A percentile compares a stretch with the other conserved stretches of the same genome.
Evolutionary conservation across 208 protist species (phyloP).

Genomic region (Leptomonas seymouri): DNA sequence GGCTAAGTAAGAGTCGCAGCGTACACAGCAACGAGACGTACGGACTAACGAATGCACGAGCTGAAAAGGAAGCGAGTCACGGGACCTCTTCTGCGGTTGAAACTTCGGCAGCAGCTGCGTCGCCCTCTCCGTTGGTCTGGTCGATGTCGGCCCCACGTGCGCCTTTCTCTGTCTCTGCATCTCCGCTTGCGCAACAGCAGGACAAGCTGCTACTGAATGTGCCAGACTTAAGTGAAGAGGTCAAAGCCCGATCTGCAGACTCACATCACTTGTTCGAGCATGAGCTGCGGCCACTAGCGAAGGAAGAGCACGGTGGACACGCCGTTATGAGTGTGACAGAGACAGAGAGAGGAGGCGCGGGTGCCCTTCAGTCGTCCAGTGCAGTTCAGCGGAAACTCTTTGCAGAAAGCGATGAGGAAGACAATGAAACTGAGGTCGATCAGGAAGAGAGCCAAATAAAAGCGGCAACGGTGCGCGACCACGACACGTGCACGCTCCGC

Average conservation of each 20-base stretch:
- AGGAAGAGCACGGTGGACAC: not conserved
- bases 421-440: not conserved
- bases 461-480: too few relatives aligned
- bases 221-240: too few relatives aligned
- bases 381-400: slow-evolving; percentile 8
- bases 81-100: not conserved
- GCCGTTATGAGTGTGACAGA: too few relatives aligned
- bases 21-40: slow-evolving; percentile 1
- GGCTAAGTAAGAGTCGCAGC: not conserved
- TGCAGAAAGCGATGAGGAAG: slow-evolving; percentile 1
- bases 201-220: too few relatives aligned
- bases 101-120: too few relatives aligned
- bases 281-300: not conserved
- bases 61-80: not conserved
- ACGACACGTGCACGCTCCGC: too few relatives aligned
- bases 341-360: not conserved
- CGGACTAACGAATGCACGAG: not conserved
- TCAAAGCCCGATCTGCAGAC: too few relatives aligned
- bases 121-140: too few relatives aligned
- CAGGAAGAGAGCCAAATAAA: not conserved
- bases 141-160: too few relatives aligned
- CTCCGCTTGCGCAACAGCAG: too few relatives aligned
- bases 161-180: too few relatives aligned
- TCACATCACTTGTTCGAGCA: not conserved
- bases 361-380: not conserved